These are phyloP conservation scores for Cladophialophora bantiana DNA, from an alignment of 2,329 filamentous ascomycete genomes.

Conservation along the genomic window DNA sequence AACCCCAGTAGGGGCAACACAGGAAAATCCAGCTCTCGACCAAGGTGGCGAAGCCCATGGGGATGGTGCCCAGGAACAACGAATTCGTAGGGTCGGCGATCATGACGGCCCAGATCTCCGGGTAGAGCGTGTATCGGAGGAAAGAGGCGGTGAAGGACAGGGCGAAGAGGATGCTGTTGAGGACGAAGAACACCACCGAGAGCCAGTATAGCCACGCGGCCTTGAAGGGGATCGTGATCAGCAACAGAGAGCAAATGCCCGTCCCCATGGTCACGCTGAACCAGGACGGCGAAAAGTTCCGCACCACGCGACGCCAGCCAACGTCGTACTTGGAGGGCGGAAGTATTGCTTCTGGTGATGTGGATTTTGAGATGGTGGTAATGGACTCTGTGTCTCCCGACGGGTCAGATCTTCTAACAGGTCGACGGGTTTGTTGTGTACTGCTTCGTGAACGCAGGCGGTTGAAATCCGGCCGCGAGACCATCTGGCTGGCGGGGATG, in stretches of 20 bases:
- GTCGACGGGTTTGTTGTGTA: background rate
- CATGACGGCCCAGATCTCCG: conserved; percentile 71
- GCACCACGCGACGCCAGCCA: conserved; percentile 49
- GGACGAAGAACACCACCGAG: conserved; percentile 65
- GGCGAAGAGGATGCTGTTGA: conserved; percentile 66
- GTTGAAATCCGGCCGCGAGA: conserved; percentile 9
- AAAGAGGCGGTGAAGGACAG: conserved; percentile 57
- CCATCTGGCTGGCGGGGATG: conserved; percentile 25
- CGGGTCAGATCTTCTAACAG: conserved; percentile 4
- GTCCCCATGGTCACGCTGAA: conserved; percentile 71
- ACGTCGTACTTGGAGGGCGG: conserved; percentile 46
- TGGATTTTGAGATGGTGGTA: conserved; percentile 7
- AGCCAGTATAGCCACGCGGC: conserved; percentile 64
- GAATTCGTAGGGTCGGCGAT: conserved; percentile 70
- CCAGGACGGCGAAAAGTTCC: conserved; percentile 58
- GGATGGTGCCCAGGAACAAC: conserved; percentile 72
- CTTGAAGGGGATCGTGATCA: conserved; percentile 69
- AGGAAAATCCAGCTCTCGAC: conserved; percentile 69
- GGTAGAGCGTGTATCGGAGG: conserved; percentile 69
- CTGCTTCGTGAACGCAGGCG: conserved; percentile 8
- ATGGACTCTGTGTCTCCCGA: conserved; percentile 15
- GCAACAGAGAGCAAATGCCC: conserved; percentile 69
- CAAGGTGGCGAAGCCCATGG: conserved; percentile 73
- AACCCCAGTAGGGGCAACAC: conserved; percentile 67
- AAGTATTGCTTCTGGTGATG: background rate